Percentiles rank a stretch among this genome's conserved stretches.
These are phyloP conservation scores for Backusella australiensis DNA, from an alignment of 192 early-diverging fungal species.

Conservation along the genomic window DNA sequence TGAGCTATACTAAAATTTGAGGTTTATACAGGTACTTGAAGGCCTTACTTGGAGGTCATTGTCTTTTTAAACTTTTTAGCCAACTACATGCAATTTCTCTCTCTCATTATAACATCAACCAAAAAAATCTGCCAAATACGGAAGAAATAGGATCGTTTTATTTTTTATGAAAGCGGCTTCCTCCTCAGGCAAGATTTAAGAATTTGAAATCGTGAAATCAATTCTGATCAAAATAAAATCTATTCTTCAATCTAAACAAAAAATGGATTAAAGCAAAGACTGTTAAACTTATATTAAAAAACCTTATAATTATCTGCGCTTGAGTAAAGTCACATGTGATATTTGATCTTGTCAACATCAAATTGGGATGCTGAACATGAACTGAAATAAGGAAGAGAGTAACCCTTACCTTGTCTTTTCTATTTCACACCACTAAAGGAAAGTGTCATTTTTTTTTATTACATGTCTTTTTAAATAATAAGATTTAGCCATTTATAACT, in stretches of 20 bases:
- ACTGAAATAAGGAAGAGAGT: neutral
- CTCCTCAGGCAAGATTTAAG: neutral
- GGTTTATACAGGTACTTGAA: too few species aligned
- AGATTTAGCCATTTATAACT: neutral
- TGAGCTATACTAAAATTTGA: too few species aligned
- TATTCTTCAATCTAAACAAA: neutral
- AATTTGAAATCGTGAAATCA: neutral
- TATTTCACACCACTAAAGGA: neutral
- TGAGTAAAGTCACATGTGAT: neutral
- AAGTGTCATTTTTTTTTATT: neutral
- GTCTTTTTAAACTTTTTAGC: too few species aligned
- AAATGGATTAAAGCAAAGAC: neutral
- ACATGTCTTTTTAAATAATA: too few species aligned
- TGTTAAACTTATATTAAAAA: neutral
- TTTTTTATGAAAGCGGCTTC: neutral
- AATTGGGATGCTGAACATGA: neutral
- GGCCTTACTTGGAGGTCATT: too few species aligned
- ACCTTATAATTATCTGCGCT: neutral
- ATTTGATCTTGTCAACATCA: neutral
- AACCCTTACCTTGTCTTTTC: neutral
- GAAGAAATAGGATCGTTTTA: too few species aligned
- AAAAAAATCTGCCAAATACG: too few species aligned
- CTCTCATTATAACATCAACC: too few species aligned
- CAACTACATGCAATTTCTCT: too few species aligned
- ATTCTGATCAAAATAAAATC: neutral